phyloP scores from a whole-genome alignment of 2,329 filamentous ascomycete genomes.

The Aspergillus japonicus region DNA sequence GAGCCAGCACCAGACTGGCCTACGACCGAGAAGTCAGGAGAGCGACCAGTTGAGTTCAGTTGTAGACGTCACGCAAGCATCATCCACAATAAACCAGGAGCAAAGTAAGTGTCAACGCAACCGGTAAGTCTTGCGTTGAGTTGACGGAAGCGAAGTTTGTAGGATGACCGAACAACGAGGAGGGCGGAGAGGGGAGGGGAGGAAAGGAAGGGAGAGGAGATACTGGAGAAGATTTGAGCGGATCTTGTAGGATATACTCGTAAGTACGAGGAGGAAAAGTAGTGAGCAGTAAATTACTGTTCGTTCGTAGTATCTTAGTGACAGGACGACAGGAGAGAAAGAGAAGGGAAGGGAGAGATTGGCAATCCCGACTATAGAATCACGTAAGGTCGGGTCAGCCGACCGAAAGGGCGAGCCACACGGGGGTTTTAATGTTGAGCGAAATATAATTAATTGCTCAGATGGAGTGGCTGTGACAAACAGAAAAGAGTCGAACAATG shows the following conservation, averaged over 20 bases:
- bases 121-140: background rate
- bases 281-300: no score
- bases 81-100: constrained; percentile 7
- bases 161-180: background rate
- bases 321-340: background rate
- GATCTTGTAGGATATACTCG: background rate
- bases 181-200: background rate
- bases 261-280: background rate
- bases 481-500: background rate
- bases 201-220: background rate
- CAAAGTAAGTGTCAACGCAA: background rate
- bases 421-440: background rate
- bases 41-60: background rate
- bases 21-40: background rate
- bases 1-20: constrained; percentile 7
- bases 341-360: background rate
- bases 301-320: no score
- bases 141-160: background rate
- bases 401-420: constrained; percentile 2
- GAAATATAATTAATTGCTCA: background rate
- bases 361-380: background rate
- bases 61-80: constrained; percentile 18
- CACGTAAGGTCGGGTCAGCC: constrained; percentile 10
- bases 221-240: background rate
- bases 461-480: background rate